Evolutionary conservation across 1,284 basidiomycete genomes (phyloP), one percentile per base, ranked within the genome.

Genomic region (Salmacisia buchloeana): DNA sequence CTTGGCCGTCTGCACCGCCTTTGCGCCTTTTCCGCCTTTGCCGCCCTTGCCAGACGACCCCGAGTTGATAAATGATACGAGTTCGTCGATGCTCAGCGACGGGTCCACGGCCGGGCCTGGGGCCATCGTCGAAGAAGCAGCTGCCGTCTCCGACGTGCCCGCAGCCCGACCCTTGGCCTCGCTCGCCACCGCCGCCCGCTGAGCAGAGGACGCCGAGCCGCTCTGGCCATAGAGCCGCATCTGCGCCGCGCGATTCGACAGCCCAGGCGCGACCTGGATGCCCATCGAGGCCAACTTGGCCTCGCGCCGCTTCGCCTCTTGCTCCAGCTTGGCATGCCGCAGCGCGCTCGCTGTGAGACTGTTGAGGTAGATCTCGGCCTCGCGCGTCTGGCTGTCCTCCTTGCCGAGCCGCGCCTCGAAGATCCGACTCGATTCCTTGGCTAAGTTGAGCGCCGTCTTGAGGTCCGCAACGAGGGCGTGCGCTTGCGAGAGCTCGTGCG

Each of bases 401-500:
- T 75, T 75, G 58, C 77, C 77, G 31, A 78, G 67, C 21, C 73
- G 63, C 31, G 61, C 70, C 43, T 76, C 73, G 62, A 79, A 78
- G 45, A 79, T 69, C 15, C 75, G 66, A 62, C 69, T 68, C 2
- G 75, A 74, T 56, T 77, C 74, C 67, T 78, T 78, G 60, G 76
- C 77, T 13, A 73, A 65, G 21, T 60, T 52, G 41, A 79, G 68
- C 18, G 77, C 77, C 45, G 69, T 69, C 61, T 76, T 75, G 62
- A 79, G 68, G 60, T 78, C 77, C 54, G 71, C 74, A 10, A 64
- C 58, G 23, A 78, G 70, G 25, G 74, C 77, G 65, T 69, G 64
- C 7, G 76, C 76, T 62, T 79, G 76, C 54, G 74, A 74, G 52
- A 78, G 64, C 67, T 77, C 76, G 63, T 77, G 74, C 3, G 72